Conservation (phyloP, 1,139 yeast species). For the Entelexis sorbosivorans region DNA sequence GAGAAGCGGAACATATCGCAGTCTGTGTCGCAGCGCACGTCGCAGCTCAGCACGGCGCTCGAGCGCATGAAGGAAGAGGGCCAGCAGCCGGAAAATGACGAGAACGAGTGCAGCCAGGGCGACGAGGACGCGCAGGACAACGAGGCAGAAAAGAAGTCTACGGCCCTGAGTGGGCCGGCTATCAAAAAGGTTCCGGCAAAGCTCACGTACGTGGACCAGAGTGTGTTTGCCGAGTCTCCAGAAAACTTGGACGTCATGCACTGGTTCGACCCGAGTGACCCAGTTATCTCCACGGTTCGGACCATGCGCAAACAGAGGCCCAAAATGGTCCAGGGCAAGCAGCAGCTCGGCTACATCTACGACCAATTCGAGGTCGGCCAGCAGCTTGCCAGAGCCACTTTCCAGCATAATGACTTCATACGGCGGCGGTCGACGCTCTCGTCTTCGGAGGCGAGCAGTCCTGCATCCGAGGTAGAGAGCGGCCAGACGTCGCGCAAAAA, state of each 20-base stretch:
- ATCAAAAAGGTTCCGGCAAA: constrained; percentile 21
- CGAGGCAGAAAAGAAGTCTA: not conserved
- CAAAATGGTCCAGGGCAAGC: constrained; percentile 57
- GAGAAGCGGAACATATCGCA: not conserved
- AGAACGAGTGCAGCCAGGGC: not conserved
- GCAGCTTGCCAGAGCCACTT: constrained; percentile 22
- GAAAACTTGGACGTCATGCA: constrained; percentile 18
- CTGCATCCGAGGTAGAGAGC: not conserved
- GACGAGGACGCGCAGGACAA: too few species aligned
- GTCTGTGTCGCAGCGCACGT: not conserved
- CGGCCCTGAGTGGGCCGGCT: constrained; percentile 19
- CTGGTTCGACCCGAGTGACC: constrained; percentile 21
- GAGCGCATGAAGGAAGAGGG: not conserved
- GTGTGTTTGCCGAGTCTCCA: constrained; percentile 22
- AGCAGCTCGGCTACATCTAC: constrained; percentile 46
- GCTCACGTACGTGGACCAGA: constrained; percentile 26
- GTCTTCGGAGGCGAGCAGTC: not conserved
- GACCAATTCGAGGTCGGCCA: constrained; percentile 27
- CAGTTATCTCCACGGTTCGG: constrained; percentile 32
- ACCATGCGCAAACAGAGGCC: constrained; percentile 45
- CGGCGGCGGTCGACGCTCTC: constrained; percentile 10
- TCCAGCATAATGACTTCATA: constrained; percentile 5
- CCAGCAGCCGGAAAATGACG: not conserved
- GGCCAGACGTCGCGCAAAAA: not conserved
- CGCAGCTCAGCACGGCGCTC: constrained; percentile 1